Percentiles rank a stretch among this genome's conserved stretches.
phyloP scores from a whole-genome alignment of 192 early-diverging fungal genomes.

The Polychytrium aggregatum region DNA sequence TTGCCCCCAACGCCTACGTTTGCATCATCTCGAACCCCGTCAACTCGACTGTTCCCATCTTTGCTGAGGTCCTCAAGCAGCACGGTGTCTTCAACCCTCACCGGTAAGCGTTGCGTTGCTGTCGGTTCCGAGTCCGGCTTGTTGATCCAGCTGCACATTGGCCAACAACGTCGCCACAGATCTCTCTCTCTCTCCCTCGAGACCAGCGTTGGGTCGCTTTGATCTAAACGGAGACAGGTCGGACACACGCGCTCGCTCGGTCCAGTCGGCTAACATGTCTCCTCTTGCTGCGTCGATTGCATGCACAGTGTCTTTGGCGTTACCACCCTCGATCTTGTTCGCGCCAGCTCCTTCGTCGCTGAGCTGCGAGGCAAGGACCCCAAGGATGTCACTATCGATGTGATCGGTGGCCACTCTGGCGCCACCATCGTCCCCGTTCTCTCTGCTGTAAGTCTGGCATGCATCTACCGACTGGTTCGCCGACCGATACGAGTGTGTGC shows the following conservation, averaged over 20 bases:
- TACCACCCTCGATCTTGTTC: constrained; percentile 50
- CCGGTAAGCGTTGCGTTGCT: no score
- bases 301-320: constrained; percentile 52
- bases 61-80: constrained; percentile 49
- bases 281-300: no score
- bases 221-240: no score
- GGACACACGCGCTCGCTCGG: no score
- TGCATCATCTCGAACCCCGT: constrained; percentile 57
- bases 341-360: constrained; percentile 48
- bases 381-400: constrained; percentile 28
- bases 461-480: constrained; percentile 5
- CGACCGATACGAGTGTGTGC: no score
- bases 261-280: no score
- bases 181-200: no score
- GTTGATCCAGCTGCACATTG: no score
- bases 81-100: constrained; percentile 50
- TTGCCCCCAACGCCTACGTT: constrained; percentile 54
- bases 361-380: constrained; percentile 31
- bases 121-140: no score
- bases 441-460: constrained; percentile 25
- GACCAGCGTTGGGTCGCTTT: no score
- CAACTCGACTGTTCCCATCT: constrained; percentile 57
- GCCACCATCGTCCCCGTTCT: constrained; percentile 53
- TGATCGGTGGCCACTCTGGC: constrained; percentile 61
- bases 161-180: no score